These are phyloP conservation scores for Arthromyces matolae DNA, from an alignment of 768 basidiomycete genomes.

Conservation along the genomic window DNA sequence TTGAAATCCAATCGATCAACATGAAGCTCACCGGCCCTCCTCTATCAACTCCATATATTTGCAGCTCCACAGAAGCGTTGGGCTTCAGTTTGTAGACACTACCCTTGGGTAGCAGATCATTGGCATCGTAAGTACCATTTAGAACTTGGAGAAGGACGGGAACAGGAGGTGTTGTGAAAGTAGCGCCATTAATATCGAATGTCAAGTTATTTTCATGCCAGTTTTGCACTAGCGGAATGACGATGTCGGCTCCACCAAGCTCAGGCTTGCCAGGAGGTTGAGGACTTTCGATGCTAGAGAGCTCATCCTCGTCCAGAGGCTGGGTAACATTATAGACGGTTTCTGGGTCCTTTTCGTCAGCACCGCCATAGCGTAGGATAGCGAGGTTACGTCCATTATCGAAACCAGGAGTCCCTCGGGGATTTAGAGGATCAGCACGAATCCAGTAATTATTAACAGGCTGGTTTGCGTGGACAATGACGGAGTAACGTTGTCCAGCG, in stretches of 20 bases:
- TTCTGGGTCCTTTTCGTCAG: not conserved
- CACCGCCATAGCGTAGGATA: constrained; percentile 1
- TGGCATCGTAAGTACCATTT: not conserved
- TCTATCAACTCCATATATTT: not conserved
- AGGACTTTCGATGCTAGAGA: not conserved
- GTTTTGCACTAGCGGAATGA: not conserved
- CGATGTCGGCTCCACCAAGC: constrained; percentile 4
- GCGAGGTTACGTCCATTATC: constrained; percentile 3
- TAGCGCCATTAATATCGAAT: not conserved
- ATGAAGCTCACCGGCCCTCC: constrained; percentile 1
- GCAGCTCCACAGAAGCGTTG: constrained; percentile 3
- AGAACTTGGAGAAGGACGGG: constrained; percentile 4
- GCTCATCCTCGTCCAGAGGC: constrained; percentile 3
- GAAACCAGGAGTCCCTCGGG: constrained; percentile 1
- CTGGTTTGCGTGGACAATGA: constrained; percentile 38
- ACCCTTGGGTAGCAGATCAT: not conserved
- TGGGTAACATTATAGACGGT: not conserved
- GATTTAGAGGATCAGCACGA: constrained; percentile 20
- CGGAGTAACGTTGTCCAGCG: constrained; percentile 25
- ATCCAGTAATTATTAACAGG: constrained; percentile 51
- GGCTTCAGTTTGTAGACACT: constrained; percentile 3
- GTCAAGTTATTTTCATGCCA: not conserved
- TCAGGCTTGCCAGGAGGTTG: constrained; percentile 1
- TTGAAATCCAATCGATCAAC: not conserved
- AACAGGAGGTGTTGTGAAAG: not conserved